A percentile compares a stretch with the other conserved stretches of the same genome.
Conservation (phyloP, 2,329 filamentous ascomycete genomes). For the Sporothrix schenckii region DNA sequence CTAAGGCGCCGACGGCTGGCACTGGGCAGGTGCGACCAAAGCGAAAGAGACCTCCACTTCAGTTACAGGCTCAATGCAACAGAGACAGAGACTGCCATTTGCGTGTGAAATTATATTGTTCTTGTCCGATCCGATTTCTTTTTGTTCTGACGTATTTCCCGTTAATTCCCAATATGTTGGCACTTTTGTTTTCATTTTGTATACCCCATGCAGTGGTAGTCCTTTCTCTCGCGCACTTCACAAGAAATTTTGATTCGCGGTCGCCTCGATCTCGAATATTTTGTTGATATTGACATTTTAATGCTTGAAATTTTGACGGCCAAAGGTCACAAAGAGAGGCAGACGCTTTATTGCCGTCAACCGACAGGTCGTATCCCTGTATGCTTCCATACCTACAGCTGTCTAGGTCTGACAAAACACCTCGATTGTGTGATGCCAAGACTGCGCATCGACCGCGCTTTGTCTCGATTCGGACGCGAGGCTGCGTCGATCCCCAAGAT, state of each 20-base stretch:
- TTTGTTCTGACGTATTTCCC: not conserved
- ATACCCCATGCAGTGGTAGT: no score
- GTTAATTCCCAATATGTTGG: not conserved
- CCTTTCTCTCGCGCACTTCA: not conserved
- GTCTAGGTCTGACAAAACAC: slow-evolving; percentile 1
- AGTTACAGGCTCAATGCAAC: slow-evolving; percentile 16
- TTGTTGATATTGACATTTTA: not conserved
- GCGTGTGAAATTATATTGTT: not conserved
- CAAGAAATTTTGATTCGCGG: not conserved
- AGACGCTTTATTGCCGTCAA: not conserved
- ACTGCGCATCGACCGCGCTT: slow-evolving; percentile 20
- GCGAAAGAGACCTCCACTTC: not conserved
- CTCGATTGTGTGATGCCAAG: slow-evolving; percentile 23
- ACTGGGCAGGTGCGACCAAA: not conserved
- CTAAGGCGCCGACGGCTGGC: slow-evolving; percentile 24
- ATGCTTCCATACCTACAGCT: not conserved
- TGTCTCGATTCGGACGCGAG: slow-evolving; percentile 21
- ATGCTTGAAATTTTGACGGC: not conserved
- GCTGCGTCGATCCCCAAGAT: slow-evolving; percentile 18
- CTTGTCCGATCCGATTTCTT: not conserved
- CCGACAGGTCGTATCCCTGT: not conserved
- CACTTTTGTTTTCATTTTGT: not conserved
- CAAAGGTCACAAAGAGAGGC: not conserved
- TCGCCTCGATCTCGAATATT: slow-evolving; percentile 13
- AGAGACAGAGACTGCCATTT: not conserved